phyloP scores from a whole-genome alignment of 768 basidiomycete species.

The Panaeolus cyanescens region DNA sequence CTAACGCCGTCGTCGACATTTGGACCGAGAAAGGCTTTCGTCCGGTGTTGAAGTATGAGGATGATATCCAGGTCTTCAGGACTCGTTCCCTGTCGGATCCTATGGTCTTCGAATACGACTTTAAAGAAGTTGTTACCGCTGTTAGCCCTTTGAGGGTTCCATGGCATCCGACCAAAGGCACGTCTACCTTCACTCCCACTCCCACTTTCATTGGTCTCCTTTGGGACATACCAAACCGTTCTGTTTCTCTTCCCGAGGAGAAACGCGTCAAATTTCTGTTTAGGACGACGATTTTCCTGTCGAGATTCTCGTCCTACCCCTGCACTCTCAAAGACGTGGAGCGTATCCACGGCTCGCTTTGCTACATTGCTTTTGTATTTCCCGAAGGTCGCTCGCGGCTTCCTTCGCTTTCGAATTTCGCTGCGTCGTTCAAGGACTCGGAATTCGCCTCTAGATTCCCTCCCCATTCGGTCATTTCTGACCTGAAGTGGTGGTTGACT shows the following conservation, averaged over 20 bases:
- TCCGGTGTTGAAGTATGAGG: slow-evolving; percentile 8
- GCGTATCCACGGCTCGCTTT: slow-evolving; percentile 18
- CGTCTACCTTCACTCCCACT: slow-evolving; percentile 16
- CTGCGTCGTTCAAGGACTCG: slow-evolving; percentile 15
- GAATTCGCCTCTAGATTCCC: slow-evolving; percentile 14
- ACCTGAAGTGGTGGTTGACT: slow-evolving; percentile 32
- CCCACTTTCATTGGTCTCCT: slow-evolving; percentile 33
- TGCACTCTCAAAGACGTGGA: slow-evolving; percentile 20
- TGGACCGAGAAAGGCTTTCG: slow-evolving; percentile 17
- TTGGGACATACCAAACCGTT: slow-evolving; percentile 27
- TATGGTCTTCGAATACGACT: slow-evolving; percentile 20
- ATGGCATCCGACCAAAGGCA: slow-evolving; percentile 29
- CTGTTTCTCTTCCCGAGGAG: slow-evolving; percentile 28
- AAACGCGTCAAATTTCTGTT: slow-evolving; percentile 30
- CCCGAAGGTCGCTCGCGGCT: slow-evolving; percentile 18
- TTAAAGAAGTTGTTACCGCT: slow-evolving; percentile 1
- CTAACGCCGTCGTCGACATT: slow-evolving; percentile 28
- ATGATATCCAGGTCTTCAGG: background rate
- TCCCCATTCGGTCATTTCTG: slow-evolving; percentile 15
- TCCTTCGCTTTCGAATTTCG: slow-evolving; percentile 26
- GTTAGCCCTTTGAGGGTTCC: slow-evolving; percentile 24
- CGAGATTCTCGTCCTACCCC: background rate
- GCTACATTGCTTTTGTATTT: slow-evolving; percentile 25
- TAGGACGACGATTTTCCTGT: slow-evolving; percentile 14
- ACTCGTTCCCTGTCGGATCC: background rate